phyloP scores from a whole-genome alignment of 257 asterid genomes.

The Solanum verrucosum region DNA sequence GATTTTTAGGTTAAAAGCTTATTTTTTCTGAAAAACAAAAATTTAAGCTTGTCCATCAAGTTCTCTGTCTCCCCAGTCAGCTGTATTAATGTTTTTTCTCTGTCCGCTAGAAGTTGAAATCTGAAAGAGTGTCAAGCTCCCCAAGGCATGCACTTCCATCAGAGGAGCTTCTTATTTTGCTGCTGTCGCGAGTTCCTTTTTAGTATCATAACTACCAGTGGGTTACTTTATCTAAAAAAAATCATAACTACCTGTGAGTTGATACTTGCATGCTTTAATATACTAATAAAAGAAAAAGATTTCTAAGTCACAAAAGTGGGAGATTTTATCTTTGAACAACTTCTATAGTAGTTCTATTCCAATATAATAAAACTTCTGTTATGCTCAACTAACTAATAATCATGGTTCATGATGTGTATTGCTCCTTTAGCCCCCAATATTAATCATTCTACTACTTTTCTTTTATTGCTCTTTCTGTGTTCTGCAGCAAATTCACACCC shows the following conservation, averaged over 20 bases:
- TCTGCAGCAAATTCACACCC: conserved; percentile 86
- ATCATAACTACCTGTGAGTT: background rate
- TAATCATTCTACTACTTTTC: background rate
- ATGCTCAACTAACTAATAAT: background rate
- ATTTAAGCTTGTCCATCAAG: background rate
- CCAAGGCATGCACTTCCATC: background rate
- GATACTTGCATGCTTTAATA: background rate
- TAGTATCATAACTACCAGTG: background rate
- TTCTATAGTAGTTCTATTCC: background rate
- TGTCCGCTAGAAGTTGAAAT: background rate
- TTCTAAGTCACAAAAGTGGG: background rate
- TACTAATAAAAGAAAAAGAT: background rate
- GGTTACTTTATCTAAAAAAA: background rate
- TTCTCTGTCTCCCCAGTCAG: background rate
- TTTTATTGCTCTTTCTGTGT: conserved; percentile 1
- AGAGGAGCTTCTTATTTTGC: background rate
- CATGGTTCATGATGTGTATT: background rate
- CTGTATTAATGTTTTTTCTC: background rate
- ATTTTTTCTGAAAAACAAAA: background rate
- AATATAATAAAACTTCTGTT: background rate
- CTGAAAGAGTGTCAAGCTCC: background rate
- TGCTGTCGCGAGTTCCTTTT: background rate
- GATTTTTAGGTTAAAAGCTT: background rate
- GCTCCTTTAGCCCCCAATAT: background rate
- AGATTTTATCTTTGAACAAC: background rate